Conservation (phyloP, 139 green algal species). For the Yamagishiella unicocca region DNA sequence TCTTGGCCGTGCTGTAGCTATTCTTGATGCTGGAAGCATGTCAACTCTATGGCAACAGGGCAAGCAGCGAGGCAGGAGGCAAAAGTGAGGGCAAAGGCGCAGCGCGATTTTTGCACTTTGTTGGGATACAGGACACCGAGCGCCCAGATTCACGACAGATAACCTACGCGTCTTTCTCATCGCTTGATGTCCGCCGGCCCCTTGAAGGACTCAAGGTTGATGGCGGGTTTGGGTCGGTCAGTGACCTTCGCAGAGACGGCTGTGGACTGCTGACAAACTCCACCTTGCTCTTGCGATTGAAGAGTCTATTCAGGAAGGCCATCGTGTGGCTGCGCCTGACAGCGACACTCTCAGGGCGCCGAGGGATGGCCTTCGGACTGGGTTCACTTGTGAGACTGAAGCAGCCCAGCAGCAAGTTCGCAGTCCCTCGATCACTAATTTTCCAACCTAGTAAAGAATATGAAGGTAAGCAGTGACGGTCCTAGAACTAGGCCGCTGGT, state of each 20-base stretch:
- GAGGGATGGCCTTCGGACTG: not conserved
- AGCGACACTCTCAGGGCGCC: not conserved
- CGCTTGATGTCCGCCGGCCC: not conserved
- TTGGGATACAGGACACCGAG: too few relatives aligned
- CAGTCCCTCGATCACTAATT: too few relatives aligned
- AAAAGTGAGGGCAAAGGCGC: not conserved
- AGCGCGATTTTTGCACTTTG: not conserved
- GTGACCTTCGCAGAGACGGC: not conserved
- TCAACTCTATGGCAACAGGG: not conserved
- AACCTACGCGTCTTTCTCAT: conserved; percentile 36
- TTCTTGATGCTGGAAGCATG: not conserved
- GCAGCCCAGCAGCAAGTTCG: too few relatives aligned
- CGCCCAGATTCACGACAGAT: too few relatives aligned
- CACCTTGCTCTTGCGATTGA: conserved; percentile 35
- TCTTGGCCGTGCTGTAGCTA: not conserved
- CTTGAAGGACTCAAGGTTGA: not conserved
- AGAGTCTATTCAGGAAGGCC: conserved; percentile 37
- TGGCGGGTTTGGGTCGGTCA: conserved; percentile 12
- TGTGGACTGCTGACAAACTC: not conserved
- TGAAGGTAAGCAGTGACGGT: too few relatives aligned
- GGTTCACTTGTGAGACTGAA: too few relatives aligned
- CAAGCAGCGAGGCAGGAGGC: not conserved
- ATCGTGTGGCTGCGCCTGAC: not conserved
- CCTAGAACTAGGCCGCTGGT: too few relatives aligned
- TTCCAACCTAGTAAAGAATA: too few relatives aligned